phyloP scores from a whole-genome alignment of 2,329 filamentous ascomycete genomes.

The Aspergillus novofumigatus region DNA sequence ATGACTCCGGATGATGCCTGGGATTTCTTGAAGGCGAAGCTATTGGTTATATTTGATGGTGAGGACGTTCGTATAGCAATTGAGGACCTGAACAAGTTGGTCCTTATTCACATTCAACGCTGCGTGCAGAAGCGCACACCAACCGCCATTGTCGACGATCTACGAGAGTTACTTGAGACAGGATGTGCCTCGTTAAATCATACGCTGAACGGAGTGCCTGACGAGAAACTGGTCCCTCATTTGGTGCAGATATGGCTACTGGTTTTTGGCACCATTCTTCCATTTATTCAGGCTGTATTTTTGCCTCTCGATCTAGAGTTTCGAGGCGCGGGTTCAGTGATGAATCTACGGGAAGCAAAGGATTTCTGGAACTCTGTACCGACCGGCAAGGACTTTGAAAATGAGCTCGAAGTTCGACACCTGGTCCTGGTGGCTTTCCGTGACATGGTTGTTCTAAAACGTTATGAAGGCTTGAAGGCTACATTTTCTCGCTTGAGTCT shows the following conservation, averaged over 20 bases:
- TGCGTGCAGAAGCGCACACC: slow-evolving; percentile 60
- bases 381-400: slow-evolving; percentile 43
- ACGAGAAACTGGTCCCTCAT: slow-evolving; percentile 83
- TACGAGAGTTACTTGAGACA: slow-evolving; percentile 59
- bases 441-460: slow-evolving; percentile 80
- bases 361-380: slow-evolving; percentile 85
- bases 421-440: slow-evolving; percentile 85
- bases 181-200: slow-evolving; percentile 86
- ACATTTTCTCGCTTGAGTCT: slow-evolving; percentile 87
- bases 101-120: slow-evolving; percentile 58
- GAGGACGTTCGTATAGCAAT: slow-evolving; percentile 62
- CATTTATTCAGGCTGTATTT: slow-evolving; percentile 94
- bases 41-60: slow-evolving; percentile 61
- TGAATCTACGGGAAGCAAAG: slow-evolving; percentile 71
- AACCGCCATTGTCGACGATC: slow-evolving; percentile 57
- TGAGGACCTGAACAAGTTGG: slow-evolving; percentile 62
- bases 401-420: slow-evolving; percentile 77
- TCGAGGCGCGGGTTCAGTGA: slow-evolving; percentile 73
- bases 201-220: slow-evolving; percentile 70
- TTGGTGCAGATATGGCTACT: slow-evolving; percentile 93
- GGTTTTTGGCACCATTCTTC: slow-evolving; percentile 83
- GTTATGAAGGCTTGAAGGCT: slow-evolving; percentile 81
- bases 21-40: slow-evolving; percentile 61
- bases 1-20: slow-evolving; percentile 65
- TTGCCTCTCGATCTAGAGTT: slow-evolving; percentile 91